A percentile compares a stretch with the other conserved stretches of the same genome.
phyloP scores from a whole-genome alignment of 1,139 yeast species.

The Taiozyma sp. region DNA sequence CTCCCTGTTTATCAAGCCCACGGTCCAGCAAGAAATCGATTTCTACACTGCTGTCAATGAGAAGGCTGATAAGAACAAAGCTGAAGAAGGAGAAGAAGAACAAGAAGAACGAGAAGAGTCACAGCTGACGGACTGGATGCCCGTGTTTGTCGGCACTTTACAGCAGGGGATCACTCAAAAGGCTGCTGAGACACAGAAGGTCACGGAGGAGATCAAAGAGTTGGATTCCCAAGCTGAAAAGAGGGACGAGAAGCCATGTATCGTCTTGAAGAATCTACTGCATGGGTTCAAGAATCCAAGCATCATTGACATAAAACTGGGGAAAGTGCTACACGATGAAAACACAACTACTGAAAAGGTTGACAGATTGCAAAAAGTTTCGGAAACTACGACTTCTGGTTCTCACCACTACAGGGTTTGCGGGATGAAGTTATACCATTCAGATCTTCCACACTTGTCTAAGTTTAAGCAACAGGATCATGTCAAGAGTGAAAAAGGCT shows the following conservation, averaged over 20 bases:
- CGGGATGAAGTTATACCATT: conserved; percentile 67
- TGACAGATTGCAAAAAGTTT: conserved; percentile 54
- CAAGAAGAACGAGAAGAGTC: conserved; percentile 22
- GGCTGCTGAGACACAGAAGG: conserved; percentile 15
- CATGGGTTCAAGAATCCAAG: conserved; percentile 62
- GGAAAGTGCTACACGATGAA: conserved; percentile 62
- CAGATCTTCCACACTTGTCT: conserved; percentile 11
- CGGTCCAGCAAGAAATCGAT: conserved; percentile 56
- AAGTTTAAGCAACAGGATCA: conserved; percentile 14
- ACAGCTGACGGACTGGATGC: conserved; percentile 44
- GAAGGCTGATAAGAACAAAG: conserved; percentile 17
- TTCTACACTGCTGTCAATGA: conserved; percentile 48
- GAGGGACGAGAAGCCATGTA: conserved; percentile 26
- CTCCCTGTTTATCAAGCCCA: conserved; percentile 64
- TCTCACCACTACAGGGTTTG: conserved; percentile 69
- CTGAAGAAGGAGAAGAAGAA: conserved; percentile 22
- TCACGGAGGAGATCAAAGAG: conserved; percentile 14
- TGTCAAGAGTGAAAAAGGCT: conserved; percentile 30
- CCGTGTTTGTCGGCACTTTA: conserved; percentile 37
- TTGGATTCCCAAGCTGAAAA: conserved; percentile 3
- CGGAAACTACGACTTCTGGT: conserved; percentile 75
- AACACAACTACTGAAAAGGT: conserved; percentile 53
- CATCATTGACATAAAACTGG: conserved; percentile 79
- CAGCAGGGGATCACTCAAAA: conserved; percentile 34
- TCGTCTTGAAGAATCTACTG: conserved; percentile 74